Base-by-base conservation (phyloP, 768 basidiomycete species). In the Lactarius tabidus region DNA sequence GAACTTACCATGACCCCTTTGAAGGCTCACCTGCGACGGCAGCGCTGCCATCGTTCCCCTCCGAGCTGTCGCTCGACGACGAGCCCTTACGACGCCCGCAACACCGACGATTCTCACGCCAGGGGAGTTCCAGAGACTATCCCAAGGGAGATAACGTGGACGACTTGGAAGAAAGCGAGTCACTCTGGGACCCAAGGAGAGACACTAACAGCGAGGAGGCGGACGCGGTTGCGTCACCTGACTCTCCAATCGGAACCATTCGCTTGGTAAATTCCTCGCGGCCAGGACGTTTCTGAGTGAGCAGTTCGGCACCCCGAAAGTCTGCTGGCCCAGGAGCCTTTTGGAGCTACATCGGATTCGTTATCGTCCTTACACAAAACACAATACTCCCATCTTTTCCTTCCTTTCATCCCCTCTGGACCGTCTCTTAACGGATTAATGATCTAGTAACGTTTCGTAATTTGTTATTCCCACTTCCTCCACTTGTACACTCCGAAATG, bases 161-260 rank as follows among this genome's bases (percentile, higher is more conserved):
- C 69, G 88, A 89, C 59, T 72, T 73, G 57, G 88, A 88, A 62
- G 88, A 89, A 75, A 85, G 84, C 61, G 72, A 82, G 59, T 80
- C 85, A 57, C 69, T 89, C 61, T 85, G 82, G 67, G 59, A 62
- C 48, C 63, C 63, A 5, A 41, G n/a, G 39, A 18, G 35, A 36
- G 57, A 62, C 15, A 41, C 12, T 35, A 64, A 10, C 31, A 55
- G 39, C 28, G 67, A 64, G 14, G 62, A 59, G 18, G 33, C 26
- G 5, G 68, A 65, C 1, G 9, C 31, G 14, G 12, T 29, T 26
- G 14, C 41, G 14, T 43, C 59, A 20, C 51, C 63, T 2, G 60
- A 68, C 6, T 64, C 69, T 9, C 57, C 67, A 57, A 17, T 10
- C 7, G 67, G 67, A 28, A 63, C 65, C n/a, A 43, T 70, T n/a